These are phyloP conservation scores for Solanum acaule DNA, from an alignment of 257 asterid genomes.

Conservation along the genomic window DNA sequence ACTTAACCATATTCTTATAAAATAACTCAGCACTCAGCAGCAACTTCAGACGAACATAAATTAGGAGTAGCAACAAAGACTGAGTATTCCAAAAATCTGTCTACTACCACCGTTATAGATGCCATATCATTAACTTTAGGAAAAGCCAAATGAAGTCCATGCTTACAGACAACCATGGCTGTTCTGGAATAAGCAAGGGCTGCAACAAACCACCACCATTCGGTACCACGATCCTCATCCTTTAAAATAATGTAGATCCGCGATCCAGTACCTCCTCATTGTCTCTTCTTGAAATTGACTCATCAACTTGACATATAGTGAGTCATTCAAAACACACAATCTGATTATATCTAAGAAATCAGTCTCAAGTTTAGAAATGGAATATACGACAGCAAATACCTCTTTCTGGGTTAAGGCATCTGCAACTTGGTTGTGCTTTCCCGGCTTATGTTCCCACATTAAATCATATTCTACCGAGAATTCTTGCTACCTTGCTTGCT, in stretches of 20 bases:
- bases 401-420: not conserved
- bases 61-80: not conserved
- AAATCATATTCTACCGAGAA: not conserved
- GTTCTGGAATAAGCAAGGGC: not conserved
- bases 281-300: not conserved
- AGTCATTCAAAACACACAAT: not conserved
- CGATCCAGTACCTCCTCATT: not conserved
- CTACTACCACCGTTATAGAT: not conserved
- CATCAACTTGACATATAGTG: not conserved
- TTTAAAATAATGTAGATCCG: too few relatives aligned
- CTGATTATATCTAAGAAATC: not conserved
- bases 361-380: not conserved
- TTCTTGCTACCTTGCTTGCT: not conserved
- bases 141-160: not conserved
- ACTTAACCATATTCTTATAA: too few relatives aligned
- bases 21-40: not conserved
- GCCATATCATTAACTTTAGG: not conserved
- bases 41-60: not conserved
- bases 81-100: too few relatives aligned
- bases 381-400: not conserved
- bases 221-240: not conserved
- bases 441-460: not conserved
- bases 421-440: not conserved
- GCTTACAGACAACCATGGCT: not conserved
- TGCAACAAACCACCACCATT: not conserved